phyloP scores from a whole-genome alignment of 352 stramenopile species.

The Globisporangium barbulae region DNA sequence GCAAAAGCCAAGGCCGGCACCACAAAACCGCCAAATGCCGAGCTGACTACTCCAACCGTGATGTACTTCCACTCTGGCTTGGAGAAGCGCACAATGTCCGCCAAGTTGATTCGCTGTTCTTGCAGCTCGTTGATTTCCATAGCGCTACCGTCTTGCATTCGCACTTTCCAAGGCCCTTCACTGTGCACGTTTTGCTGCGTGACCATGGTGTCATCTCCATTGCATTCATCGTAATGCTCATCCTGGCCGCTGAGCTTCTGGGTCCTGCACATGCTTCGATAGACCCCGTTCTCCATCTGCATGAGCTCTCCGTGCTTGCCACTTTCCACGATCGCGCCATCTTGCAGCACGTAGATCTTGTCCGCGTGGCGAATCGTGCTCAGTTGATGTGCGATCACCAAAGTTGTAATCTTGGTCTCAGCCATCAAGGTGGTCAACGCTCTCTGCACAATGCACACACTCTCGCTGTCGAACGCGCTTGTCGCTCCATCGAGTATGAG shows the following conservation, averaged over 20 bases:
- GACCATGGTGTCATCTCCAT: not conserved
- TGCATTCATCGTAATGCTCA: constrained; percentile 16
- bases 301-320: constrained; percentile 41
- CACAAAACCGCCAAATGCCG: not conserved
- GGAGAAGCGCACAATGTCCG: not conserved
- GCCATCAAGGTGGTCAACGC: constrained; percentile 19
- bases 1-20: not conserved
- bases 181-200: not conserved
- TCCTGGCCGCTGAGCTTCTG: constrained; percentile 19
- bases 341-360: constrained; percentile 49
- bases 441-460: constrained; percentile 16
- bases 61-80: not conserved
- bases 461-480: no score
- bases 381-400: constrained; percentile 93
- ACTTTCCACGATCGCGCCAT: constrained; percentile 42
- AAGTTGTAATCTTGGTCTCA: constrained; percentile 65
- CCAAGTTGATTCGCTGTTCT: not conserved
- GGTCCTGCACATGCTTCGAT: constrained; percentile 79
- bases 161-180: not conserved
- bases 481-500: constrained; percentile 32
- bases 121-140: not conserved
- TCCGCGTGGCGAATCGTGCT: constrained; percentile 50
- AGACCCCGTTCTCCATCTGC: constrained; percentile 55
- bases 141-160: not conserved
- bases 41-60: not conserved